These are phyloP conservation scores for Fusarium pininemorale DNA, from an alignment of 2,329 filamentous ascomycete species.

Conservation along the genomic window DNA sequence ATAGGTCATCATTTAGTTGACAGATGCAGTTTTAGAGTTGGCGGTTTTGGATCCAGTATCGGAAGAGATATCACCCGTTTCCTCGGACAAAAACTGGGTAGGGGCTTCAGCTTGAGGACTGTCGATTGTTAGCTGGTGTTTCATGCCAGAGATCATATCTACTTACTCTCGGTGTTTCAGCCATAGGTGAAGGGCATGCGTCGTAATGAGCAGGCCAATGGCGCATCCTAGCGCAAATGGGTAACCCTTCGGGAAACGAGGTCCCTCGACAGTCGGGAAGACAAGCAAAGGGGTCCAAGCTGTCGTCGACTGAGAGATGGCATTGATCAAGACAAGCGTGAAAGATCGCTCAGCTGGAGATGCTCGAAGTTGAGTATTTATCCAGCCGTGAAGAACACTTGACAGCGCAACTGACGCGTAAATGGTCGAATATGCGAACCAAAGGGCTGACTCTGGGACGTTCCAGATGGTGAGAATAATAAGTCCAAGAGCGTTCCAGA, in stretches of 20 bases:
- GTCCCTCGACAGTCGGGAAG: slow-evolving; percentile 57
- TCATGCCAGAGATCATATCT: fast-evolving
- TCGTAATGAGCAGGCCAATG: slow-evolving; percentile 42
- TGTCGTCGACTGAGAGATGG: slow-evolving; percentile 62
- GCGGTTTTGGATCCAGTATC: neutral
- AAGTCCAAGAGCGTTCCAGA: slow-evolving; percentile 62
- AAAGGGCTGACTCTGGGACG: slow-evolving; percentile 56
- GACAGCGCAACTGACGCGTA: slow-evolving; percentile 62
- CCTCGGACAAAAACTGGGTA: neutral
- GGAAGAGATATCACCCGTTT: neutral
- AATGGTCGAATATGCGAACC: slow-evolving; percentile 53
- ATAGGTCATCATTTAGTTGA: neutral
- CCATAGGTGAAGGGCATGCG: slow-evolving; percentile 37
- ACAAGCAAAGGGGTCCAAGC: slow-evolving; percentile 65
- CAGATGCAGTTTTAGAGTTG: neutral
- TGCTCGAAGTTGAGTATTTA: slow-evolving; percentile 59
- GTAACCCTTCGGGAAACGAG: slow-evolving; percentile 55
- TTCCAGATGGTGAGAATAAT: slow-evolving; percentile 65
- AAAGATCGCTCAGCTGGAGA: slow-evolving; percentile 59
- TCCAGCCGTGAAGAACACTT: slow-evolving; percentile 65
- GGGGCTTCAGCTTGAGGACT: neutral
- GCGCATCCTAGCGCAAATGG: slow-evolving; percentile 49
- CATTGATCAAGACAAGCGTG: slow-evolving; percentile 61
- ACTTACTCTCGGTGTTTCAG: slow-evolving; percentile 37
- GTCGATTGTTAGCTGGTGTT: neutral